Base-by-base conservation (phyloP, 352 stramenopile species). In the Globisporangium barbulae region DNA sequence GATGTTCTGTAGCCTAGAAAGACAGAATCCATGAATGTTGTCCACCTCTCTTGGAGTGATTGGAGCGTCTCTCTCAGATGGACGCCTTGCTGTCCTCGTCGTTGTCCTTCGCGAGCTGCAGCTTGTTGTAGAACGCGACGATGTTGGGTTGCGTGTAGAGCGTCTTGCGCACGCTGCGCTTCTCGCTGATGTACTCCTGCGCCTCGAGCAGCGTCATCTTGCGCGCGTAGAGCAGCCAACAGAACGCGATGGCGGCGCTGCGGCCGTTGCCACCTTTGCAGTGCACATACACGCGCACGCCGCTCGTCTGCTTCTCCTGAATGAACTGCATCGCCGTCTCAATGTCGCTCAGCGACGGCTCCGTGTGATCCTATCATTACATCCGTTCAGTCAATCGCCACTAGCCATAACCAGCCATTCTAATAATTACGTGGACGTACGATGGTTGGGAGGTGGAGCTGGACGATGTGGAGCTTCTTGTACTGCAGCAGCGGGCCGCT, bases 261-360 rank as follows among this genome's bases (percentile, higher is more conserved):
- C 96, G 84, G n/a, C 96, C 96, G 66, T 98, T 96, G 39, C 96
- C 96, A 39, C 92, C 91, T 75, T 98, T 97, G 81, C 96, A 99
- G 70, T 98, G 96, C 52, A 99, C 93, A 64, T 98, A 98, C n/a
- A 98, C 96, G 33, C 86, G 78, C 39, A 91, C 89, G 25, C 93
- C 94, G 57, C 74, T 72, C 28, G 83, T 67, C 47, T 91, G 77
- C 66, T 98, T 89, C 54, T 94, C 74, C 63, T 91, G 50, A 64
- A 98, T 97, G 62, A 98, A 98, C 15, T 78, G 73, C 33, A 98
- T 86, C 8, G 88, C 90, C 9, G 71, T 71, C 61, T 90, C 66
- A 25, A 97, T 65, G 44, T 86, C 77, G 35, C 71, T 71, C 1
- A 95, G 60, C 2, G 82, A 84, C 21, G 88, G 89, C 65, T 97